Base-by-base conservation (phyloP, 2,329 filamentous ascomycete species). In the Cercospora sp. region DNA sequence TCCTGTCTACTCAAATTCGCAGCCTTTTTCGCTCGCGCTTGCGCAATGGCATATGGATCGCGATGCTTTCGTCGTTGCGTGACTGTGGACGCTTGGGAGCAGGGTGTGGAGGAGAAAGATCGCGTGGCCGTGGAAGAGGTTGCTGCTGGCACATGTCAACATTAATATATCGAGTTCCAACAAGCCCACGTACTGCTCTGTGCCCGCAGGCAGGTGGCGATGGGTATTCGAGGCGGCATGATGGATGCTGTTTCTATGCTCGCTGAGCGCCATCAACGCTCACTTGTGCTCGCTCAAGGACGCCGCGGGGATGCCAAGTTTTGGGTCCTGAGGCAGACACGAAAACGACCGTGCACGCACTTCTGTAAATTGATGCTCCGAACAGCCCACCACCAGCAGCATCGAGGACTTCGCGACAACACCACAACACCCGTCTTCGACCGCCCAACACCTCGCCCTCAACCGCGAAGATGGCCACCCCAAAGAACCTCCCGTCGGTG, bases 401-500 rank as follows among this genome's bases (percentile, higher is more conserved):
- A 33, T 31, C 55, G 55, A 59, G 55, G 55, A 31, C 55, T 59
- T 59, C 18, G 57, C 66, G 69, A 67, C 63, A 40, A 58, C 62
- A 64, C 51, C 67, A 72, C 55, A 68, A 55, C 68, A 55, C 59
- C 68, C 59, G 18, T 61, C 62, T 66, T 70, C 72, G 66, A 66
- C 66, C 63, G 20, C 60, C 62, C 51, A 66, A 60, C 68, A 40
- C 62, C 67, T 65, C 68, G 42, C 59, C 57, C 40, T 67, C 65
- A 61, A 75, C 67, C 73, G 77, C 86, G 90, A 95, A 89, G 83
- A 97, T 97, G 94, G 93, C 94, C 82, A 92, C 94, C 83, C 62
- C 62, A 58, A 88, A 89, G 80, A 97, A 97, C 87, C 91, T 97
- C 77, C 95, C 95, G 82, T 87, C 94, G 76, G 87, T 91, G 81